These are phyloP conservation scores for Kodamaea sp. DNA, from an alignment of 1,139 yeast species.

Conservation along the genomic window DNA sequence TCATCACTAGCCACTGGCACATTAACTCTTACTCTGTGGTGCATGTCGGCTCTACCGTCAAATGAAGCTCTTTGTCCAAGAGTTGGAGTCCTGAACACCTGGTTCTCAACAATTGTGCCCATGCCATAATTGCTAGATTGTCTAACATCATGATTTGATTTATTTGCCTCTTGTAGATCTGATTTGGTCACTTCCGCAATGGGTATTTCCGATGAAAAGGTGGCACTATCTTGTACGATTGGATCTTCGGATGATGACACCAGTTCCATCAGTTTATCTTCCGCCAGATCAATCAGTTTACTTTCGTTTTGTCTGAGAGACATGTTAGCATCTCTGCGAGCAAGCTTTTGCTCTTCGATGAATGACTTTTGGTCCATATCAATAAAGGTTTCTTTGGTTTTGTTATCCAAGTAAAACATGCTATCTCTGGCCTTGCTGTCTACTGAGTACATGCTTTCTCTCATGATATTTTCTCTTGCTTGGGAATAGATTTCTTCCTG, in stretches of 20 bases:
- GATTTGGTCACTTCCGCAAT: not conserved
- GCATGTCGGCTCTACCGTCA: not conserved
- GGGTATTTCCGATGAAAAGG: conserved; percentile 5
- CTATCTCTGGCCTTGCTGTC: conserved; percentile 17
- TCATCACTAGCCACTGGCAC: conserved; percentile 5
- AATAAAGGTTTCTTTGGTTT: conserved; percentile 15
- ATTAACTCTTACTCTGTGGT: not conserved
- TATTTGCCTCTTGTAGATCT: not conserved
- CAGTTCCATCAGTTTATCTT: conserved; percentile 5
- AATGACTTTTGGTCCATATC: conserved; percentile 14
- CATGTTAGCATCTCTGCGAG: conserved; percentile 7
- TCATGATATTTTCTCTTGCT: conserved; percentile 17
- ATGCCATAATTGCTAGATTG: not conserved
- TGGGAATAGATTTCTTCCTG: conserved; percentile 18
- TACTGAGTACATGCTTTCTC: conserved; percentile 19
- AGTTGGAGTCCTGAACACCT: conserved; percentile 8
- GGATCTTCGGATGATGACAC: conserved; percentile 4
- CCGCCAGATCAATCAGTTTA: conserved; percentile 4
- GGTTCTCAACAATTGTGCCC: conserved; percentile 4
- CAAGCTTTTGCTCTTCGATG: conserved; percentile 8
- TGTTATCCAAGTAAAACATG: conserved; percentile 18
- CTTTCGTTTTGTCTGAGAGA: conserved; percentile 6
- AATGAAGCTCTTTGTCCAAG: conserved; percentile 4
- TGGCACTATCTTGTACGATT: conserved; percentile 5
- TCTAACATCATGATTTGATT: not conserved